phyloP scores from a whole-genome alignment of 164 flowering plant genomes.

The Annona squamosa region DNA sequence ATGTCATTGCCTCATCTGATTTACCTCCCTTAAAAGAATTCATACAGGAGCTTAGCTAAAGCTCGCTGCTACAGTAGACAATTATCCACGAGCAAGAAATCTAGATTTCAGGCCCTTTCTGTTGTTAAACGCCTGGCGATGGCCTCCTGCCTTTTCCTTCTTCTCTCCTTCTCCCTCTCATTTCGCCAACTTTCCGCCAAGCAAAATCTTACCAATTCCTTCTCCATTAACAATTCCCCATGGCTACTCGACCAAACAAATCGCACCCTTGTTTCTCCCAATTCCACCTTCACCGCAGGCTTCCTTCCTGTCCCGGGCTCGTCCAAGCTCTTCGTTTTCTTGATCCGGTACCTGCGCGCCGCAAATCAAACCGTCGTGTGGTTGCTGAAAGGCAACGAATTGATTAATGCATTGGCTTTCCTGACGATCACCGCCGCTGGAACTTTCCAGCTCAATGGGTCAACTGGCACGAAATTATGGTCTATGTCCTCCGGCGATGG shows the following conservation, averaged over 20 bases:
- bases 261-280: conserved; percentile 41
- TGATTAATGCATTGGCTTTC: conserved; percentile 23
- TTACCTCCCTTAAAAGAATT: too few relatives aligned
- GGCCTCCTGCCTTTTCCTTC: conserved; percentile 10
- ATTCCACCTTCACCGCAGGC: conserved; percentile 61
- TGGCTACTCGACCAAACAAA: conserved; percentile 41
- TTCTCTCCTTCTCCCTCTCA: conserved; percentile 19
- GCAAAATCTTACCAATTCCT: conserved; percentile 16
- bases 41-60: too few relatives aligned
- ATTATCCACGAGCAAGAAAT: too few relatives aligned
- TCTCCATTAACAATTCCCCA: conserved; percentile 40
- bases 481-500: background rate
- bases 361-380: conserved; percentile 29
- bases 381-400: conserved; percentile 29
- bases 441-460: conserved; percentile 26
- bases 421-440: conserved; percentile 36
- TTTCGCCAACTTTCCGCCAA: conserved; percentile 12
- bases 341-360: conserved; percentile 43
- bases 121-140: background rate
- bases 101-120: too few relatives aligned
- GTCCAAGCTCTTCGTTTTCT: conserved; percentile 35
- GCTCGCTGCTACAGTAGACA: too few relatives aligned
- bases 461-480: conserved; percentile 24
- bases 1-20: too few relatives aligned
- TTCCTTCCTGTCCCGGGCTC: conserved; percentile 28